A percentile compares a stretch with the other conserved stretches of the same genome.
phyloP scores from a whole-genome alignment of 1,284 basidiomycete genomes.

The Boletus nobilissimus region DNA sequence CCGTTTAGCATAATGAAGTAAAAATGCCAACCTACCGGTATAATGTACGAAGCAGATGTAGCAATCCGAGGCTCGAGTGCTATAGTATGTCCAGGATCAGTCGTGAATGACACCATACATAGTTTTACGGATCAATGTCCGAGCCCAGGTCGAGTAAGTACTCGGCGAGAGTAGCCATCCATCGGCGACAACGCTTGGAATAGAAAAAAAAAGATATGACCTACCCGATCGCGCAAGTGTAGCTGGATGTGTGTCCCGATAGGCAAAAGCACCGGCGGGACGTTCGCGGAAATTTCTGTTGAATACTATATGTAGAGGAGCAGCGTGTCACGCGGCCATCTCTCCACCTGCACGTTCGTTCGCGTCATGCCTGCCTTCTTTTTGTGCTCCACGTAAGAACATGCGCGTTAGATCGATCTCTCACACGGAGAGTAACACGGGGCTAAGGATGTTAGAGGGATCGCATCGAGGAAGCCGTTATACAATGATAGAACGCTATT shows the following conservation, averaged over 20 bases:
- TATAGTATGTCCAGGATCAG: slow-evolving; percentile 3
- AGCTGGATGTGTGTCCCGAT: not conserved
- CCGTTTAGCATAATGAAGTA: not conserved
- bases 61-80: not conserved
- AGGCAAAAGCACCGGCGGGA: not conserved
- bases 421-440: not conserved
- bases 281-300: not conserved
- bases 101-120: not conserved
- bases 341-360: not conserved
- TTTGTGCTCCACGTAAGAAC: slow-evolving; percentile 8
- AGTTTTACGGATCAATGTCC: not conserved
- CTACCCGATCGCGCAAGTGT: not conserved
- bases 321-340: not conserved
- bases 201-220: not conserved
- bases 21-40: not conserved
- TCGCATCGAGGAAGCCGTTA: slow-evolving; percentile 21
- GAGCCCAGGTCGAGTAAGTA: not conserved
- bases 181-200: not conserved
- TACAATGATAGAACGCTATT: too few species aligned
- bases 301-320: not conserved
- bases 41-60: not conserved
- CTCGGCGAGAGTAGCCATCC: not conserved
- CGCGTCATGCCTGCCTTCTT: not conserved
- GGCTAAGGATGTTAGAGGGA: slow-evolving; percentile 4
- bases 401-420: not conserved